Base-by-base conservation (phyloP, 768 basidiomycete species). In the Lentinula boryana region DNA sequence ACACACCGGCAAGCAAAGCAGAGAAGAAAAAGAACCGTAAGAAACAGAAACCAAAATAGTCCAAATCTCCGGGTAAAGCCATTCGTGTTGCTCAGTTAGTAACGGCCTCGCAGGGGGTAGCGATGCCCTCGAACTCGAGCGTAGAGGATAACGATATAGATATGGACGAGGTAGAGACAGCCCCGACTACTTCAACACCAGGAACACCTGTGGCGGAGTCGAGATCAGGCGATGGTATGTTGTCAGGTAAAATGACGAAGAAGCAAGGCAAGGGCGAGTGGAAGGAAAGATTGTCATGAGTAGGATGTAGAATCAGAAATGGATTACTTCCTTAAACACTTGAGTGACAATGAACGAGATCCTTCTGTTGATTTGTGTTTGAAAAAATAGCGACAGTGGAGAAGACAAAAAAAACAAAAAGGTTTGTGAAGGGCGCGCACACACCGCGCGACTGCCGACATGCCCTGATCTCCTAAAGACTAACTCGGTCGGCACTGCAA, bases 381-480 rank as follows among this genome's bases (percentile, higher is more conserved):
- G 0, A 27, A 27, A 0, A 27, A 27, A 27, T 27, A 23, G 2
- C 23, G 3, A 23, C 2, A 23, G 23, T 23, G 23, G 3, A 27
- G 27, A 4, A 27, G 3, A 27, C 27, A 27, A 27, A 27, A 3
- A 61, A 60, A 61, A 56, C 16, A 63, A 84, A 87, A 89, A 89
- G 89, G 90, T 91, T 82, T 91, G 81, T 78, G 80, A 81, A 70
- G 70, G 79, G 84, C 89, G 74, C 87, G 89, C 81, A 75, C 81
- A 58, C 83, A 82, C 79, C 76, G 85, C 88, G 85, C 89, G 90
- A 75, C 89, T 87, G 90, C 87, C 82, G 86, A 85, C 84, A 69
- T 81, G 84, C 75, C 88, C 89, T 88, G 83, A 72, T 90, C 89
- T 91, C 89, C 87, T 79, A 88, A 27, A 85, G 90, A 92, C 89